Evolutionary conservation across 768 basidiomycete genomes (phyloP), one percentile per base, ranked within the genome.

Genomic region (Cystofilobasidium bisporidii): DNA sequence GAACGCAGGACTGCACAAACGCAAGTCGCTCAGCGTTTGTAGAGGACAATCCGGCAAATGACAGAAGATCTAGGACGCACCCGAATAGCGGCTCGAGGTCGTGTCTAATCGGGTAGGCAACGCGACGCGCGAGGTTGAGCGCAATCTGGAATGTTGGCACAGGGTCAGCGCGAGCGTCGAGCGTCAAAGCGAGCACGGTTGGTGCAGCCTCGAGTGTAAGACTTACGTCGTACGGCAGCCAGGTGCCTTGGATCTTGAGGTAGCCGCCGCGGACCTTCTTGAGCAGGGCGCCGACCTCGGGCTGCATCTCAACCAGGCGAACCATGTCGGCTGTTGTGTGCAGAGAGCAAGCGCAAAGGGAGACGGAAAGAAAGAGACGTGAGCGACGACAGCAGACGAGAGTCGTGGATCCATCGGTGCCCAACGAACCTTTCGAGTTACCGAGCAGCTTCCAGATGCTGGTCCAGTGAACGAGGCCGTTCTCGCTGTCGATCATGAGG

Each of bases 401-500:
- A n/a, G n/a, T n/a, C n/a, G n/a, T n/a, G n/a, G n/a, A n/a, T n/a
- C n/a, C n/a, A 68, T 41, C 40, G 26, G 22, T 22, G 59, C 36
- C 53, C 60, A 22, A 62, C 57, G 26, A 24, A 59, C 61, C 61
- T 82, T 92, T 74, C 15, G 65, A 45, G 62, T 72, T 69, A 12
- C 74, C 74, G n/a, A 74, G 71, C 18, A 71, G 69, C 62, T 72
- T 92, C 90, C 90, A 92, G 63, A 92, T 92, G 14, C 89, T 88
- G 1, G 91, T 92, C 89, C 90, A 92, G 22, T 91, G 80, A 67
- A 92, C 86, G 75, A 89, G 91, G 3, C 90, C 90, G 75, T 91
- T 89, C 75, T 92, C 90, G 74, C 89, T 87, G 79, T 92, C 90
- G 84, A 91, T 89, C 90, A 92, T 91, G 73, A 92, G 88, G 87